A percentile compares a stretch with the other conserved stretches of the same genome.
phyloP scores from a whole-genome alignment of 768 basidiomycete genomes.

The Boletus insuetus region DNA sequence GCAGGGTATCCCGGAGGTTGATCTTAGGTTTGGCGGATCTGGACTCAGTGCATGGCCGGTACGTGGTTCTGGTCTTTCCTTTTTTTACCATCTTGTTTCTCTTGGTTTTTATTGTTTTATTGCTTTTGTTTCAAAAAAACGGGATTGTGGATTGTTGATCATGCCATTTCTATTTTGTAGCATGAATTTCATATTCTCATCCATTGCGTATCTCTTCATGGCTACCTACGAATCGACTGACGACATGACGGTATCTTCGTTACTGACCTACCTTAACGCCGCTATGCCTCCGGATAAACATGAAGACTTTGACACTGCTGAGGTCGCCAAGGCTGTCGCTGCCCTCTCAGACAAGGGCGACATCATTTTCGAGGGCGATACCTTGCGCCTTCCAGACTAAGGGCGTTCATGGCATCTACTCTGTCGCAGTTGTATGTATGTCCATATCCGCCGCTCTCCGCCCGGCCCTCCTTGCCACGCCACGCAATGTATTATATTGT shows the following conservation, averaged over 20 bases:
- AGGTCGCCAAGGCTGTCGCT: slow-evolving; percentile 55
- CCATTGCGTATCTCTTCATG: slow-evolving; percentile 61
- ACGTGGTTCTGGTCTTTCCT: slow-evolving; percentile 24
- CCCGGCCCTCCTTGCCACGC: not conserved
- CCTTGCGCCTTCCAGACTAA: slow-evolving; percentile 29
- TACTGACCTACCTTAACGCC: slow-evolving; percentile 71
- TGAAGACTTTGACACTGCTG: slow-evolving; percentile 77
- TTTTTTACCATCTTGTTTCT: not conserved
- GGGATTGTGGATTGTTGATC: slow-evolving; percentile 7
- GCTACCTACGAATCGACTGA: slow-evolving; percentile 67
- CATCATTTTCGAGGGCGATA: slow-evolving; percentile 53
- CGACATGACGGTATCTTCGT: slow-evolving; percentile 65
- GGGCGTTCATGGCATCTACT: not conserved
- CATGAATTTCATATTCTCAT: slow-evolving; percentile 56
- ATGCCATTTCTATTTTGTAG: slow-evolving; percentile 30
- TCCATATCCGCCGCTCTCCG: not conserved
- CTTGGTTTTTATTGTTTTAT: slow-evolving; percentile 1
- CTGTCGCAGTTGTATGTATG: not conserved
- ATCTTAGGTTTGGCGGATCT: slow-evolving; percentile 51
- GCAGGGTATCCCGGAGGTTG: slow-evolving; percentile 26
- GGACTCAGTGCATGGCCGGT: slow-evolving; percentile 61
- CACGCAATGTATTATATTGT: slow-evolving; percentile 16
- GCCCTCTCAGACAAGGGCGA: slow-evolving; percentile 45
- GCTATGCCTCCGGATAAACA: slow-evolving; percentile 77
- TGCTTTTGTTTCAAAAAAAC: slow-evolving; percentile 1